Evolutionary conservation across 257 asterid species (phyloP).

Genomic region (Apocynum venetum): DNA sequence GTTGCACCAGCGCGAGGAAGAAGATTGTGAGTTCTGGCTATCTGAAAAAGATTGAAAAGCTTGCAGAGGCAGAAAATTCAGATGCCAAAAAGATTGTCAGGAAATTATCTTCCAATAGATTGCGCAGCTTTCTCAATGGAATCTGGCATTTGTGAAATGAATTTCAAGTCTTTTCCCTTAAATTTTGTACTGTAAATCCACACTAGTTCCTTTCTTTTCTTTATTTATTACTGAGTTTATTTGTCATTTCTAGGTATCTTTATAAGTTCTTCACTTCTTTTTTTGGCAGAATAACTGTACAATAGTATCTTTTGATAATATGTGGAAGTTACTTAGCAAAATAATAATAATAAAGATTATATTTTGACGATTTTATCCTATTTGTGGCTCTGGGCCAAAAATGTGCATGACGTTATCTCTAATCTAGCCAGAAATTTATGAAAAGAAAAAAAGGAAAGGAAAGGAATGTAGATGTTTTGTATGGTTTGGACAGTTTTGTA

Average conservation of each 20-base stretch:
- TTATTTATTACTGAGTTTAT: not conserved
- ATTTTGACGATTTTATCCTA: conserved; percentile 6
- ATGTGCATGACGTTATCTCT: not conserved
- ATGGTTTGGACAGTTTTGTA: not conserved
- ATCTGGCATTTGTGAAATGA: conserved; percentile 64
- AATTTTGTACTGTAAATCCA: conserved; percentile 13
- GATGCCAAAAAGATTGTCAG: conserved; percentile 88
- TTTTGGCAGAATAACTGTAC: not conserved
- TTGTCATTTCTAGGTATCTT: conserved; percentile 9
- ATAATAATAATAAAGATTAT: too few species aligned
- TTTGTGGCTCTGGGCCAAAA: not conserved
- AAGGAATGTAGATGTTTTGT: conserved; percentile 3
- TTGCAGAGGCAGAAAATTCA: conserved; percentile 69
- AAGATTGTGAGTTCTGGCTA: conserved; percentile 67
- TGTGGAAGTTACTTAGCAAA: too few species aligned
- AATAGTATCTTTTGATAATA: not conserved
- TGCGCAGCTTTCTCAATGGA: conserved; percentile 51
- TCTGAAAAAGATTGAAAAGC: conserved; percentile 65
- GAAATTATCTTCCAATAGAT: conserved; percentile 51
- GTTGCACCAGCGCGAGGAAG: conserved; percentile 77
- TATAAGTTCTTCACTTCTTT: too few species aligned
- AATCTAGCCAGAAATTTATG: not conserved
- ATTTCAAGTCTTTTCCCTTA: conserved; percentile 11
- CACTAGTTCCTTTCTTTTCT: conserved; percentile 8
- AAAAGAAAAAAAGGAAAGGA: conserved; percentile 1